Evolutionary conservation across 1,284 basidiomycete species (phyloP).

Genomic region (Ceratobasidium sp.): DNA sequence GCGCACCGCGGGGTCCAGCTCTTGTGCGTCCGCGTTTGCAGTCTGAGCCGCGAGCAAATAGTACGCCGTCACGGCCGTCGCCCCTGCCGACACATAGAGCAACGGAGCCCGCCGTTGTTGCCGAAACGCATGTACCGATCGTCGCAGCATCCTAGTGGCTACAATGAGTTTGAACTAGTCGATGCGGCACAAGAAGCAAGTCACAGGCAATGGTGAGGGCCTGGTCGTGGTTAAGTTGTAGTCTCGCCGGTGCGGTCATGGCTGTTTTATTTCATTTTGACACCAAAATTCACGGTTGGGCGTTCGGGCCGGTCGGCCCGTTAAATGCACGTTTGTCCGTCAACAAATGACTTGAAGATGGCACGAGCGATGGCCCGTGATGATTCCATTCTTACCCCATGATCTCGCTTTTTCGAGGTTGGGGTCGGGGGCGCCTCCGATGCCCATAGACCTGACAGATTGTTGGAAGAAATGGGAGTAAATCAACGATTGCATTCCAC

Average conservation of each 20-base stretch:
- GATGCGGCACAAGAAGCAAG: neutral
- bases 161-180: neutral
- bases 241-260: constrained; percentile 2
- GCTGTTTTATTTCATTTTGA: constrained; percentile 32
- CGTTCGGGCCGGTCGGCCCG: constrained; percentile 7
- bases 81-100: constrained; percentile 13
- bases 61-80: constrained; percentile 22
- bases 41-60: constrained; percentile 22
- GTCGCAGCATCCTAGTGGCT: constrained; percentile 25
- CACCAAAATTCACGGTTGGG: constrained; percentile 22
- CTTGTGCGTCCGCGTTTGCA: constrained; percentile 36
- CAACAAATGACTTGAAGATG: neutral
- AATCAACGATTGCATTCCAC: too few species aligned
- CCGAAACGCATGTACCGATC: constrained; percentile 28
- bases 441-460: too few species aligned
- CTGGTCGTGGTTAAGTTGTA: constrained; percentile 14
- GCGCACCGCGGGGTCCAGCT: constrained; percentile 13
- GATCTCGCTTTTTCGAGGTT: too few species aligned
- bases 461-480: too few species aligned
- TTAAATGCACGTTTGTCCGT: constrained; percentile 32
- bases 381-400: constrained; percentile 5
- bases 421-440: too few species aligned
- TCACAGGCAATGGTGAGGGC: too few species aligned
- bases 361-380: neutral
- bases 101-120: constrained; percentile 15